Evolutionary conservation across 2,329 filamentous ascomycete genomes (phyloP), one percentile per base, ranked within the genome.

Genomic region (Fusarium ramigenum): DNA sequence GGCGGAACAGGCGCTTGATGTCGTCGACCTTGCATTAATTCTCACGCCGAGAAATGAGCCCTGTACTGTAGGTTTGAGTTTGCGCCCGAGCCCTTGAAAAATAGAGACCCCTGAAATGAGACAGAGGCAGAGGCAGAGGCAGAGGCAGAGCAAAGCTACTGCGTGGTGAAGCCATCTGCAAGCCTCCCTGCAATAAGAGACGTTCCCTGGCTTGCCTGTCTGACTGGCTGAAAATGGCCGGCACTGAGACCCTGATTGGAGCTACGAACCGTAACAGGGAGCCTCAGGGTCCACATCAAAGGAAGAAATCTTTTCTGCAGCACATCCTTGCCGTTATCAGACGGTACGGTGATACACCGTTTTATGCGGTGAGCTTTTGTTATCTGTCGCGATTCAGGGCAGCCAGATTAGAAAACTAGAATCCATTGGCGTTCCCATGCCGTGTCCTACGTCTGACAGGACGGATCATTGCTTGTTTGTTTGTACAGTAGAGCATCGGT

Each of bases 251-350:
- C 54, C 52, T 76, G 71, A 76, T 76, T 77, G 75, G 75, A 47
- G 52, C 50, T 69, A 37, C 19, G 59, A 63, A 54, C 64, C 49
- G 30, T 39, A 39, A 37, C 56, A 58, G 49, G 58, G 76, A 78
- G 76, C 75, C 70, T 78, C 76, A 78, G 76, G 76, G 76, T 78
- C 75, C 76, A 77, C 75, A 70, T 66, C 63, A 60, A 30, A 54
- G 63, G 42, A 43, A 43, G 21, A 21, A 42, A 40, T 52, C 28
- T 63, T 25, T 57, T 39, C 39, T 44, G 37, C 50, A 66, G 65
- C 53, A 75, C 46, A 76, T 66, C 72, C 58, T 72, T 75, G 36
- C 66, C 63, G n/a, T 72, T 64, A 25, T 23, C 53, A 75, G 53
- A 67, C 71, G 63, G 59, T 61, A 64, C 44, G 49, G 57, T 50